A percentile compares a stretch with the other conserved stretches of the same genome.
Evolutionary conservation across 1,284 basidiomycete species (phyloP).

Genomic region (Agaricales sp.): DNA sequence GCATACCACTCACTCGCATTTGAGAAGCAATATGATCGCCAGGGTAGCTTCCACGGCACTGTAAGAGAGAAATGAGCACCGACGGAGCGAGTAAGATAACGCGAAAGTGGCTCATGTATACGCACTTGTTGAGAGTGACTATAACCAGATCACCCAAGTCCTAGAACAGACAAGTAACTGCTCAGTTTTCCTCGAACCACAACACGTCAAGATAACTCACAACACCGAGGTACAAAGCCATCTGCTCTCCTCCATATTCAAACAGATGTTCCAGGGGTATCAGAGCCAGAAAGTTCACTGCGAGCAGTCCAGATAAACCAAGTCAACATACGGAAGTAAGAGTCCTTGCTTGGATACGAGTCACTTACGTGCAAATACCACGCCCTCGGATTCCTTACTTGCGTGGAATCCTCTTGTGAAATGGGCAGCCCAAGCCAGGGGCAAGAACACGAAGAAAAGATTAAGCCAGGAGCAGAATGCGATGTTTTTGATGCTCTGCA

Average conservation of each 20-base stretch:
- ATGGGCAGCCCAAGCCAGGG: constrained; percentile 54
- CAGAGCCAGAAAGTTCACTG: constrained; percentile 49
- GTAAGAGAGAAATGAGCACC: neutral
- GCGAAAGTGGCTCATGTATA: too few species aligned
- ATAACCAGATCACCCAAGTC: constrained; percentile 47
- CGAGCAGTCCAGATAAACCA: constrained; percentile 8
- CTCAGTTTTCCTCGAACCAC: constrained; percentile 18
- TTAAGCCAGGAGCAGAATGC: constrained; percentile 47
- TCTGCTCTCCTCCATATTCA: constrained; percentile 54
- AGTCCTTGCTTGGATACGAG: constrained; percentile 3
- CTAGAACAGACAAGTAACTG: constrained; percentile 33
- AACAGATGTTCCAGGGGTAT: constrained; percentile 46
- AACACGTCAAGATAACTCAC: neutral
- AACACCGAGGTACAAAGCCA: constrained; percentile 31
- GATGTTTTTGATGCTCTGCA: constrained; percentile 35
- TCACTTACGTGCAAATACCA: constrained; percentile 13
- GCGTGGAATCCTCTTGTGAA: constrained; percentile 20
- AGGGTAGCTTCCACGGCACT: constrained; percentile 54
- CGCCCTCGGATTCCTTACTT: neutral
- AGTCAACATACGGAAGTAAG: constrained; percentile 6
- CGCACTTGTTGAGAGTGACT: constrained; percentile 53
- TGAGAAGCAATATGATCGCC: constrained; percentile 50
- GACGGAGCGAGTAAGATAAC: constrained; percentile 1
- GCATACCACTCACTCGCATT: constrained; percentile 49
- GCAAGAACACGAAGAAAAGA: constrained; percentile 49